phyloP scores from a whole-genome alignment of 331 rosid species.

The Cydonia oblonga region DNA sequence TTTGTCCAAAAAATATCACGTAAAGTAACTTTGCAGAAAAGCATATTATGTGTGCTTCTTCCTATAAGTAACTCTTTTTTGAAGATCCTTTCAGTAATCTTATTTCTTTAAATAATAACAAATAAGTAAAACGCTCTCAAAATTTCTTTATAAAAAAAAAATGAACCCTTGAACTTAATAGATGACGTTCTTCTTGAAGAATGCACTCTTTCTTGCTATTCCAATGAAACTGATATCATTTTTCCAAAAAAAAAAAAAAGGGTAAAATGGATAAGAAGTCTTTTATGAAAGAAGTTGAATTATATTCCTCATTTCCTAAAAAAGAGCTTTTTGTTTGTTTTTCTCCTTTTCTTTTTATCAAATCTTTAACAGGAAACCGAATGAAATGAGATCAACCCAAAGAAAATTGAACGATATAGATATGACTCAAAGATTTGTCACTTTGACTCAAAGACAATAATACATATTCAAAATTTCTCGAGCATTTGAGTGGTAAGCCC shows the following conservation, averaged over 20 bases:
- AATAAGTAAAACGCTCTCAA: neutral
- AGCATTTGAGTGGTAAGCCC: slow-evolving; percentile 16
- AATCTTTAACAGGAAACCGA: too few species aligned
- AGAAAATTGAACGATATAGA: neutral
- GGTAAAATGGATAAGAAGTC: neutral
- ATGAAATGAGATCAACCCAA: neutral
- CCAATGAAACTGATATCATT: too few species aligned
- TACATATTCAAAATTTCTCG: slow-evolving; percentile 26
- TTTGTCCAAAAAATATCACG: too few species aligned
- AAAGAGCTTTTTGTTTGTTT: too few species aligned
- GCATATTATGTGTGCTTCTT: neutral
- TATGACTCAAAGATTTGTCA: neutral
- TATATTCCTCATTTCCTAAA: too few species aligned
- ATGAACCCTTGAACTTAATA: neutral
- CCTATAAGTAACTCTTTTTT: too few species aligned
- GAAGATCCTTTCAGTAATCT: too few species aligned
- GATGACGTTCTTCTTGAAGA: neutral
- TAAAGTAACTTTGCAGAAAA: too few species aligned
- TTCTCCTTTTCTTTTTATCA: too few species aligned
- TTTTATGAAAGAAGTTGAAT: neutral
- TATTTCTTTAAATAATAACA: neutral
- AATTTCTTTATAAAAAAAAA: neutral
- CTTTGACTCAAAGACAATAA: neutral
- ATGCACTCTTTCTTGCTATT: neutral
- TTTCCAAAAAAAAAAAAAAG: too few species aligned